Evolutionary conservation across 345 rosid species (phyloP).

Genomic region (Microthlaspi erraticum): DNA sequence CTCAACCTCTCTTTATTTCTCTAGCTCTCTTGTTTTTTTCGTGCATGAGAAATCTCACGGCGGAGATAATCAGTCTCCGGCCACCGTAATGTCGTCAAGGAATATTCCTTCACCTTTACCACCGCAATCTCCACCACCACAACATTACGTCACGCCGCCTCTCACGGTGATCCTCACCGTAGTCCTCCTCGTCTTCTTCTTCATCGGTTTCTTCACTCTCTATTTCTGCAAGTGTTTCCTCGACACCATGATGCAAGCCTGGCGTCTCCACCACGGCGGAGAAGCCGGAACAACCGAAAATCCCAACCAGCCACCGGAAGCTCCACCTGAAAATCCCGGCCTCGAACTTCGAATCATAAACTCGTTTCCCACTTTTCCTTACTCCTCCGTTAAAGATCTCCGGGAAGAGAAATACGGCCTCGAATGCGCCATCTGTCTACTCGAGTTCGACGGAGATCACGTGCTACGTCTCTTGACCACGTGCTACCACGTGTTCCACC

Average conservation of each 20-base stretch:
- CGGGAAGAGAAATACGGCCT: constrained; percentile 60
- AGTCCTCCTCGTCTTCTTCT: constrained; percentile 64
- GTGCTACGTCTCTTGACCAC: constrained; percentile 66
- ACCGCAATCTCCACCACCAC: not conserved
- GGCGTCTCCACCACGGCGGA: constrained; percentile 49
- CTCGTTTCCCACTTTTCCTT: constrained; percentile 65
- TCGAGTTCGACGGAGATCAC: constrained; percentile 68
- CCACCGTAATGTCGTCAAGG: constrained; percentile 55
- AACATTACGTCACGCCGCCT: constrained; percentile 48
- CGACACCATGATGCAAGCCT: constrained; percentile 49
- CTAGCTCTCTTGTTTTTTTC: not conserved
- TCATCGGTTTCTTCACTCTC: constrained; percentile 66
- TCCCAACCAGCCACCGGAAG: constrained; percentile 11
- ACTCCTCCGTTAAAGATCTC: constrained; percentile 65
- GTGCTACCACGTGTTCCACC: constrained; percentile 83
- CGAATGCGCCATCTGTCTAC: constrained; percentile 84
- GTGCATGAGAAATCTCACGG: constrained; percentile 53
- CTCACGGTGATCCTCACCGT: constrained; percentile 58
- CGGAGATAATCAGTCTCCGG: constrained; percentile 60
- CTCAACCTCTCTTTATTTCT: not conserved
- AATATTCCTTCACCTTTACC: constrained; percentile 22
- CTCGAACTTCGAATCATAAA: constrained; percentile 63
- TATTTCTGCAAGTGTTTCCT: constrained; percentile 67
- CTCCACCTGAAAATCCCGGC: constrained; percentile 42
- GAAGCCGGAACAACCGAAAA: constrained; percentile 42